These are phyloP conservation scores for Seiridium unicorne DNA, from an alignment of 2,329 filamentous ascomycete species.

Conservation along the genomic window DNA sequence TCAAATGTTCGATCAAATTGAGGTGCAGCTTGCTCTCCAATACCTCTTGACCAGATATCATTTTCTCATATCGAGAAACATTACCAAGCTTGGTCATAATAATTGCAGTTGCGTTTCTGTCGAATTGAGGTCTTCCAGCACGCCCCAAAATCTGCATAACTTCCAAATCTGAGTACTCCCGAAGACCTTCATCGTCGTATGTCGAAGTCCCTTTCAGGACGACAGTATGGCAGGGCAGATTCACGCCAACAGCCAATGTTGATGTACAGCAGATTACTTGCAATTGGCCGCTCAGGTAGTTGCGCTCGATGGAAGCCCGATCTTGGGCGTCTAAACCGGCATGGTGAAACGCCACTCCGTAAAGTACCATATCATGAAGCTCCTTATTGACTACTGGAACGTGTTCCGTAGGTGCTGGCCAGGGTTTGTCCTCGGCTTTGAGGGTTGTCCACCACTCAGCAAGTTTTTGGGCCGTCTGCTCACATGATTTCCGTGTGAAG, in stretches of 20 bases:
- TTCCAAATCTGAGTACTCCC: constrained; percentile 79
- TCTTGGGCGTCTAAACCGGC: constrained; percentile 69
- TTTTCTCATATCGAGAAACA: constrained; percentile 64
- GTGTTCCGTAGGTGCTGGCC: constrained; percentile 55
- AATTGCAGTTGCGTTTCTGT: constrained; percentile 71
- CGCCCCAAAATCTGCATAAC: constrained; percentile 90
- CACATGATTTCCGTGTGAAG: constrained; percentile 70
- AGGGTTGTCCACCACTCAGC: constrained; percentile 63
- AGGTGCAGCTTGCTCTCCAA: constrained; percentile 78
- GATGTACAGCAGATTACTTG: constrained; percentile 85
- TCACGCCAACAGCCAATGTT: constrained; percentile 80
- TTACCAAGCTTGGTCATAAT: constrained; percentile 74
- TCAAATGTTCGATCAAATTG: constrained; percentile 80
- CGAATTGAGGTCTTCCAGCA: constrained; percentile 81
- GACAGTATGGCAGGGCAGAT: constrained; percentile 79
- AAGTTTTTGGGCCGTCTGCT: constrained; percentile 65
- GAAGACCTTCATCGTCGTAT: constrained; percentile 57
- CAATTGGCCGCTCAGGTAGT: constrained; percentile 69
- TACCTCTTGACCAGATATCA: constrained; percentile 70
- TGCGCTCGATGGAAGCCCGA: constrained; percentile 63
- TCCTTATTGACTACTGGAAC: constrained; percentile 57
- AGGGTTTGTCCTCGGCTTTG: constrained; percentile 52
- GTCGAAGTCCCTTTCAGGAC: constrained; percentile 77
- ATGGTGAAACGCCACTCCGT: constrained; percentile 79
- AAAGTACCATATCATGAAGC: constrained; percentile 46